Base-by-base conservation (phyloP, 257 asterid species). In the Linaria vulgaris region DNA sequence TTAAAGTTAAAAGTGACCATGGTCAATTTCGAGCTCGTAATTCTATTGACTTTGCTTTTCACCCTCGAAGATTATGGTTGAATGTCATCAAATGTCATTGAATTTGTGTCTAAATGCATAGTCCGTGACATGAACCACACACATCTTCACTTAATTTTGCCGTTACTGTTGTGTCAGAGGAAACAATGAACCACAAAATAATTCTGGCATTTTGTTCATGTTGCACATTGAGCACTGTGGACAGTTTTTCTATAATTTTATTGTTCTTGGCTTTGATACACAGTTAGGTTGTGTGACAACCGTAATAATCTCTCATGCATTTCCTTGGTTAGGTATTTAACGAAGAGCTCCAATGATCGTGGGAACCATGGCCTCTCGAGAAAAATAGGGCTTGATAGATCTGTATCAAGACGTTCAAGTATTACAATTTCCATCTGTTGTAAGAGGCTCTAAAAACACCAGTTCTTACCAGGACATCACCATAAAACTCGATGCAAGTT, bases 361-460 rank as follows among this genome's bases (percentile, higher is more conserved):
- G 45, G 34, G 30, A 37, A 12, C 15, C 6, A 3, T 39, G 4
- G 21, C 48, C 14, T 10, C 15, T 24, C 27, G 55, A 45, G 43
- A 65, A 41, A 21, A 45, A 39, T 62, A 2, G 7, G 53, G 17
- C 20, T 11, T 53, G 48, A 25, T 46, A 37, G 55, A 38, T 38
- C 20, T 65, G 14, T 19, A 20, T 54, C 21, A 16, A 25, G 34
- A 41, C 9, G 43, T 17, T 66, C 38, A 46, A 43, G 16, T 4
- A 41, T 25, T 66, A 15, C 63, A 4, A 21, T 38, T 44, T 31
- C 47, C 30, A 37, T 34, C 22, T 59, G 64, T 9, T 43, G 54
- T 12, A 3, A 15, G 53, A 25, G 47, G 49, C 63, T 66, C 10
- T 58, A 25, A 31, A 37, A 37, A 30, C 12, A 31, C 41, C 41